phyloP scores from a whole-genome alignment of 2,329 filamentous ascomycete species.

The Rhexocercosporidium sp. region DNA sequence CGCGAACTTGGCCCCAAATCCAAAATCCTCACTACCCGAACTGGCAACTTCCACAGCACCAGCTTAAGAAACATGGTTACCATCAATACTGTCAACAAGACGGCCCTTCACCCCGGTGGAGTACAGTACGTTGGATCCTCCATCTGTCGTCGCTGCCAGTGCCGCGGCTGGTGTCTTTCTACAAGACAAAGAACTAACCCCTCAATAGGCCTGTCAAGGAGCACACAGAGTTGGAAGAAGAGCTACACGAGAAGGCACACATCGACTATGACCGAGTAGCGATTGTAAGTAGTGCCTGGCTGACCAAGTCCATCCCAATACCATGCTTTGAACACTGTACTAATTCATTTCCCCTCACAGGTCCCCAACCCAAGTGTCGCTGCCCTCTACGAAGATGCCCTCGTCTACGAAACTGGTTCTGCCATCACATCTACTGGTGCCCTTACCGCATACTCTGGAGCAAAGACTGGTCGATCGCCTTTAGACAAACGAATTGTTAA shows the following conservation, averaged over 20 bases:
- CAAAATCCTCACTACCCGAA: slow-evolving; percentile 33
- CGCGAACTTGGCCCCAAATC: slow-evolving; percentile 36
- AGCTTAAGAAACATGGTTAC: slow-evolving; percentile 40
- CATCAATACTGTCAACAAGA: slow-evolving; percentile 39
- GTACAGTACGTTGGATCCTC: slow-evolving; percentile 34
- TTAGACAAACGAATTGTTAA: slow-evolving; percentile 97
- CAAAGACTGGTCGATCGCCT: slow-evolving; percentile 96
- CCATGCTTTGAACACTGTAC: slow-evolving; percentile 1
- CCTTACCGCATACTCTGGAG: slow-evolving; percentile 95
- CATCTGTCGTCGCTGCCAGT: slow-evolving; percentile 1
- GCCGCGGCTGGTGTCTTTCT: too few species aligned
- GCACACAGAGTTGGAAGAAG: slow-evolving; percentile 97
- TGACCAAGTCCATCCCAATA: background rate
- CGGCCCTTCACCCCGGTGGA: slow-evolving; percentile 41
- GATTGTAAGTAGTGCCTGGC: slow-evolving; percentile 70
- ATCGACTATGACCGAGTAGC: slow-evolving; percentile 99
- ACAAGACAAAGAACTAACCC: slow-evolving; percentile 23
- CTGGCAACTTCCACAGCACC: slow-evolving; percentile 36
- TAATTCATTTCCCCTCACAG: slow-evolving; percentile 44
- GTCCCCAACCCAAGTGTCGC: slow-evolving; percentile 87
- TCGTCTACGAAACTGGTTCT: slow-evolving; percentile 96
- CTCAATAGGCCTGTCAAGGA: slow-evolving; percentile 73
- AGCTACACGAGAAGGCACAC: slow-evolving; percentile 96
- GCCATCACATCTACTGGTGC: slow-evolving; percentile 96
- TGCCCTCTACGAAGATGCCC: slow-evolving; percentile 97